phyloP scores from a whole-genome alignment of 1,139 yeast species.

The Yamadazyma diddensiae region DNA sequence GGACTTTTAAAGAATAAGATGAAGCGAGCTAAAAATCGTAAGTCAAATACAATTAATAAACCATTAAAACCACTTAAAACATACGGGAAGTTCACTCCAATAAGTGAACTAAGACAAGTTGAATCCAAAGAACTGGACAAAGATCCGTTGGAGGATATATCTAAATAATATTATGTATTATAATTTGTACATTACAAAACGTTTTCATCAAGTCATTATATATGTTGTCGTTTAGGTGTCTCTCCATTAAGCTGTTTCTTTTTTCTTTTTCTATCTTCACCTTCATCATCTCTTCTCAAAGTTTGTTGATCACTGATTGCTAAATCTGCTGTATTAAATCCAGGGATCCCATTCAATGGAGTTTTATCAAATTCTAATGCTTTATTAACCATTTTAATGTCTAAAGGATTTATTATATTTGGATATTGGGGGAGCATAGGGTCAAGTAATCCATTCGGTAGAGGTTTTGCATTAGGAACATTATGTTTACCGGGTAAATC shows the following conservation, averaged over 20 bases:
- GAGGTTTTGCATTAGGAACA: slow-evolving; percentile 55
- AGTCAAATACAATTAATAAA: slow-evolving; percentile 10
- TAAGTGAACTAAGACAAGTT: slow-evolving; percentile 11
- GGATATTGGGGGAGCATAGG: slow-evolving; percentile 41
- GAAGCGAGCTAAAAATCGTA: slow-evolving; percentile 18
- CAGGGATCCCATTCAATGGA: slow-evolving; percentile 72
- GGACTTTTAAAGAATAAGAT: slow-evolving; percentile 56
- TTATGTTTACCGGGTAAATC: slow-evolving; percentile 83
- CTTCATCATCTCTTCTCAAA: slow-evolving; percentile 42
- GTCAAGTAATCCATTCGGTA: slow-evolving; percentile 53
- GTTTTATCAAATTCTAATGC: slow-evolving; percentile 67
- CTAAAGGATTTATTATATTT: slow-evolving; percentile 47
- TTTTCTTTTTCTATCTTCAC: slow-evolving; percentile 33
- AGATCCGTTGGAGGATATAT: neutral
- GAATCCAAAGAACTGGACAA: neutral
- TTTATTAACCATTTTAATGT: slow-evolving; percentile 44
- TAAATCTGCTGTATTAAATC: slow-evolving; percentile 67
- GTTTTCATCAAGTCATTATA: slow-evolving; percentile 11
- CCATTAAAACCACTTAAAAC: slow-evolving; percentile 24
- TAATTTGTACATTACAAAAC: neutral
- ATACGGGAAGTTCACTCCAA: slow-evolving; percentile 26
- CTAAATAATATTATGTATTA: slow-evolving; percentile 3
- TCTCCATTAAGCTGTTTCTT: slow-evolving; percentile 28
- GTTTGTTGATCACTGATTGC: slow-evolving; percentile 58
- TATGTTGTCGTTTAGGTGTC: slow-evolving; percentile 39